Percentiles rank a stretch among this genome's conserved stretches.
Evolutionary conservation across 2,329 filamentous ascomycete species (phyloP).

Genomic region (Talaromyces sp.): DNA sequence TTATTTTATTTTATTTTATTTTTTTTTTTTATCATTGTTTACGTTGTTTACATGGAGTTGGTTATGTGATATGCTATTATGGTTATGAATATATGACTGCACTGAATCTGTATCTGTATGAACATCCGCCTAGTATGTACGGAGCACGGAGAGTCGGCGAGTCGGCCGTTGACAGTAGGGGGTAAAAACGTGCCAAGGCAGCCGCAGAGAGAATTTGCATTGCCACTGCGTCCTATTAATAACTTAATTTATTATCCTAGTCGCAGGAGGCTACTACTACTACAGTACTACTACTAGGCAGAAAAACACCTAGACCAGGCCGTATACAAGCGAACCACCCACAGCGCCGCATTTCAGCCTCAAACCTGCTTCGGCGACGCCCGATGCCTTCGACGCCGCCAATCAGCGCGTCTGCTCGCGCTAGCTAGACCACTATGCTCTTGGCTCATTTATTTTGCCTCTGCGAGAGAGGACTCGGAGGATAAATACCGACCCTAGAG

Average conservation of each 20-base stretch:
- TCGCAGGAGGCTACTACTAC: too few species aligned
- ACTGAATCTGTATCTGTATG: too few species aligned
- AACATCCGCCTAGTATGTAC: too few species aligned
- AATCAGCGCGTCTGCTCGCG: neutral
- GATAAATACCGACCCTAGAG: neutral
- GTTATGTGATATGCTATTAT: neutral
- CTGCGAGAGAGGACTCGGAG: neutral
- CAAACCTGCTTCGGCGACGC: neutral
- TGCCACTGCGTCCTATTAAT: too few species aligned
- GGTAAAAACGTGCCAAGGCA: too few species aligned
- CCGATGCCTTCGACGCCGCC: neutral
- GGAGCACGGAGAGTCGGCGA: too few species aligned
- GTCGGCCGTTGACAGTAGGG: too few species aligned
- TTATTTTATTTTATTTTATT: neutral
- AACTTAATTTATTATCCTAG: too few species aligned
- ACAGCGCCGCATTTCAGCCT: slow-evolving; percentile 4
- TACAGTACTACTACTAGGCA: too few species aligned
- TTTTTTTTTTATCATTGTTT: neutral
- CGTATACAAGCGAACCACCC: neutral
- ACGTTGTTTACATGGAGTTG: neutral
- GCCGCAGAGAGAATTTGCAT: too few species aligned
- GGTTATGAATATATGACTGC: neutral
- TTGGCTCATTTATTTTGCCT: neutral
- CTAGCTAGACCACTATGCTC: neutral
- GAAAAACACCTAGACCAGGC: too few species aligned